A percentile compares a stretch with the other conserved stretches of the same genome.
phyloP scores from a whole-genome alignment of 2,329 filamentous ascomycete species.

The Botrytis porri region DNA sequence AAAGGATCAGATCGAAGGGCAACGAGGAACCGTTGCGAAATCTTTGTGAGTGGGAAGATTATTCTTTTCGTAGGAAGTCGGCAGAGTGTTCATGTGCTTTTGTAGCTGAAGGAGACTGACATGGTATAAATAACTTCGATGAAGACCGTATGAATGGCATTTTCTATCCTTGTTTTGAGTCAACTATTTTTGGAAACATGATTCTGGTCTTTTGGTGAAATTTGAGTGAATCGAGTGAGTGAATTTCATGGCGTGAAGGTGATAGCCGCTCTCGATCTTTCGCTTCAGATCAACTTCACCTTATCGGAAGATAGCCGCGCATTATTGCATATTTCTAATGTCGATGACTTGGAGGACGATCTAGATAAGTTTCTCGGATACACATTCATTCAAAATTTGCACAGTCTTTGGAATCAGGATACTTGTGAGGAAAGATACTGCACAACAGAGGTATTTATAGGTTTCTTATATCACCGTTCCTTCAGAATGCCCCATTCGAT shows the following conservation, averaged over 20 bases:
- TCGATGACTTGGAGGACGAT: not conserved
- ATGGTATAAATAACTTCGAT: not conserved
- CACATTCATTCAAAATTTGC: not conserved
- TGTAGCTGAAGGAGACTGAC: not conserved
- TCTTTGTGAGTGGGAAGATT: not conserved
- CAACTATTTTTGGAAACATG: not conserved
- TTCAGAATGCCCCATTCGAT: not conserved
- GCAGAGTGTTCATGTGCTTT: not conserved
- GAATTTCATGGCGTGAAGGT: not conserved
- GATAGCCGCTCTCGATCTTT: not conserved
- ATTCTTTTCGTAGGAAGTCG: not conserved
- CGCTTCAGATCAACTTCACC: too few species aligned
- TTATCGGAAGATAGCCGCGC: not conserved
- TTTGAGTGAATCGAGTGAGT: not conserved
- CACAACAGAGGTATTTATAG: not conserved
- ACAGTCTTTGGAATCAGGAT: not conserved
- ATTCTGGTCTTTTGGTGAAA: accelerated
- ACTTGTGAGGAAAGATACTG: not conserved
- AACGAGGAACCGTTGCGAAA: not conserved
- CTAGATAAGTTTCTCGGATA: not conserved
- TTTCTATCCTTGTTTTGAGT: not conserved
- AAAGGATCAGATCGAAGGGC: too few species aligned
- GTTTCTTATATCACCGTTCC: not conserved
- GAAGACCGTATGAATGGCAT: not conserved
- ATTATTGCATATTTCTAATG: not conserved